Percentiles rank a stretch among this genome's conserved stretches.
phyloP scores from a whole-genome alignment of 306 rosid genomes.

The Rosa rugosa region DNA sequence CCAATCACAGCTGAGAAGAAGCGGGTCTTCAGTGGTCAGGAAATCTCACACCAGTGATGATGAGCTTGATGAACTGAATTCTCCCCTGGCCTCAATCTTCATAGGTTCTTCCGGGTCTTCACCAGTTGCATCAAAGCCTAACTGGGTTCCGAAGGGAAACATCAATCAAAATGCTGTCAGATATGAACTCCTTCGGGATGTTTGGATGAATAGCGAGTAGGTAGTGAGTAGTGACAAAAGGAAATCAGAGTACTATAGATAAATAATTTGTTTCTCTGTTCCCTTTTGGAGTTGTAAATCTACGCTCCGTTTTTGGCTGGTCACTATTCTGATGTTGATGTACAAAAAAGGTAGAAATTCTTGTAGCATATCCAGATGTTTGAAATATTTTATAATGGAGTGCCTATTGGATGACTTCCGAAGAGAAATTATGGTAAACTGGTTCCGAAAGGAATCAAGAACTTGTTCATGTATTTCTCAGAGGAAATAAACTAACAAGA shows the following conservation, averaged over 20 bases:
- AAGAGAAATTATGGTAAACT: background rate
- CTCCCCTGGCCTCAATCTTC: slow-evolving; percentile 71
- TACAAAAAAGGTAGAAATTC: slow-evolving; percentile 7
- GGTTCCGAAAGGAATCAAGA: background rate
- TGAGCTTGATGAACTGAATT: slow-evolving; percentile 81
- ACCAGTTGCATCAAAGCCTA: slow-evolving; percentile 39
- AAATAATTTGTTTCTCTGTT: background rate
- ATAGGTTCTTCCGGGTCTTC: slow-evolving; percentile 37
- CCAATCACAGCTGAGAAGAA: slow-evolving; percentile 67
- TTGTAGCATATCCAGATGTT: slow-evolving; percentile 18
- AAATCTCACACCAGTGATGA: slow-evolving; percentile 95
- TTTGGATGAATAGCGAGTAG: slow-evolving; percentile 79
- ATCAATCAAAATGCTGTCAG: slow-evolving; percentile 50
- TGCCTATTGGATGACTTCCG: background rate
- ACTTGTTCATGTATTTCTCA: background rate
- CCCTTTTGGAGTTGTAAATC: slow-evolving; percentile 24
- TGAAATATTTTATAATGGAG: background rate
- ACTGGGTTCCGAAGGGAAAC: slow-evolving; percentile 44
- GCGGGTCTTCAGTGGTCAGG: slow-evolving; percentile 70
- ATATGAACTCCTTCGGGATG: slow-evolving; percentile 81
- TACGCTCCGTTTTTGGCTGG: slow-evolving; percentile 6
- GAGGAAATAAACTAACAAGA: background rate
- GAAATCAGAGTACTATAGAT: slow-evolving; percentile 3
- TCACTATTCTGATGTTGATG: background rate
- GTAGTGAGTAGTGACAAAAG: background rate